Conservation (phyloP, 1,139 yeast species). For the Barnettozyma hawaiiensis region DNA sequence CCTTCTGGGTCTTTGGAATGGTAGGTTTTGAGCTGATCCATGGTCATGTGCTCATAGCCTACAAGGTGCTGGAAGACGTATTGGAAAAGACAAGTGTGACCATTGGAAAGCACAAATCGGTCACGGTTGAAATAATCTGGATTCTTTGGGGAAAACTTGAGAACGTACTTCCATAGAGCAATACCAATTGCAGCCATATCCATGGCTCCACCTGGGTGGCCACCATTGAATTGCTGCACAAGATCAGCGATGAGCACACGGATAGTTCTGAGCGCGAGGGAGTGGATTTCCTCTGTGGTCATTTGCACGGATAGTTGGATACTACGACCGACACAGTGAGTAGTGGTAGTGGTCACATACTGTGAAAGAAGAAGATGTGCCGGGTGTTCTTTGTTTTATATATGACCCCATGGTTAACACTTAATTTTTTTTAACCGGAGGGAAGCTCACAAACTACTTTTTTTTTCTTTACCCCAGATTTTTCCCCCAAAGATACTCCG, state of each 20-base stretch:
- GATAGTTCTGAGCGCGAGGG: constrained; percentile 18
- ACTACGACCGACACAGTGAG: too few relatives aligned
- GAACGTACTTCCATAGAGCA: constrained; percentile 33
- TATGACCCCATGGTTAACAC: too few relatives aligned
- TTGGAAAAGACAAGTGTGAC: constrained; percentile 78
- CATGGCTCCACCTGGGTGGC: constrained; percentile 37
- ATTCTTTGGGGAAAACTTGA: constrained; percentile 30
- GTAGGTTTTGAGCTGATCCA: constrained; percentile 69
- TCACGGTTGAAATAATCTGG: constrained; percentile 81
- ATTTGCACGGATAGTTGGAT: not conserved
- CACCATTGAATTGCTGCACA: constrained; percentile 34
- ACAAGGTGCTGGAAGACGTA: constrained; percentile 8
- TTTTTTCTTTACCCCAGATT: not conserved
- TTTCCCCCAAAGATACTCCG: not conserved
- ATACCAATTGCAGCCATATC: constrained; percentile 38
- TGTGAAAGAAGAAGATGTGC: too few relatives aligned
- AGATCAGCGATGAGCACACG: constrained; percentile 28
- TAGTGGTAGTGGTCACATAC: too few relatives aligned
- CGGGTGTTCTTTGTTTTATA: not conserved
- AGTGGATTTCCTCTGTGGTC: constrained; percentile 12
- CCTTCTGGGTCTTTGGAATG: constrained; percentile 82
- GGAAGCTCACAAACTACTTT: too few relatives aligned
- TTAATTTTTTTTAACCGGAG: not conserved
- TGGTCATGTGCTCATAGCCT: constrained; percentile 32
- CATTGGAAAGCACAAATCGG: constrained; percentile 88